Conservation (phyloP, 768 basidiomycete species). For the Leccinum disarticulatum region DNA sequence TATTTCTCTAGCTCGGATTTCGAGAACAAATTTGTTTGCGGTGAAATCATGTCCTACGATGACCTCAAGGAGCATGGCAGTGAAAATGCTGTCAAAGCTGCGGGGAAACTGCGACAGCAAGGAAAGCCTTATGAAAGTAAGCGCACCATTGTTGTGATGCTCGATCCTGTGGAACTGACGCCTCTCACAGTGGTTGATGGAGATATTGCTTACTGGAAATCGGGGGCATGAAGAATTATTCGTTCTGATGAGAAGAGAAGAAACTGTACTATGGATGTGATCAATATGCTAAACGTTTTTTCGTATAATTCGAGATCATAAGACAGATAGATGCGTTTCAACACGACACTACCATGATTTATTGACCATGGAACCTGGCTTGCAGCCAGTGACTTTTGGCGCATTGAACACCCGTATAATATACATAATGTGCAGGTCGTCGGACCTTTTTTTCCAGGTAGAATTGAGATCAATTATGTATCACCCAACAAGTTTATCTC, state of each 20-base stretch:
- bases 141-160: conserved; percentile 27
- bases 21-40: conserved; percentile 96
- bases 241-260: neutral
- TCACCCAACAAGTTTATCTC: neutral
- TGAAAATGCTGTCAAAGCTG: conserved; percentile 90
- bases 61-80: conserved; percentile 91
- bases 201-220: conserved; percentile 92
- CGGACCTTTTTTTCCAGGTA: neutral
- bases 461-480: neutral
- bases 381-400: neutral
- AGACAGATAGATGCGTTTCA: neutral
- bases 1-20: conserved; percentile 73
- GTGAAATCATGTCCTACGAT: conserved; percentile 92
- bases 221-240: conserved; percentile 46
- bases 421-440: neutral
- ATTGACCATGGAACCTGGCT: neutral
- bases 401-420: neutral
- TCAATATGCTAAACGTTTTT: conserved; percentile 12
- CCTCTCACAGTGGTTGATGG: conserved; percentile 69
- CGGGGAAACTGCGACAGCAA: conserved; percentile 92
- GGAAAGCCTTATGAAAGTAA: conserved; percentile 95
- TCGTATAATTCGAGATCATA: conserved; percentile 11
- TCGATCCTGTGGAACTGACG: conserved; percentile 8
- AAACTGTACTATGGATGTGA: conserved; percentile 8
- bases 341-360: neutral